A percentile compares a stretch with the other conserved stretches of the same genome.
These are phyloP conservation scores for Leucoagaricus sp. DNA, from an alignment of 1,284 basidiomycete species.

Conservation along the genomic window DNA sequence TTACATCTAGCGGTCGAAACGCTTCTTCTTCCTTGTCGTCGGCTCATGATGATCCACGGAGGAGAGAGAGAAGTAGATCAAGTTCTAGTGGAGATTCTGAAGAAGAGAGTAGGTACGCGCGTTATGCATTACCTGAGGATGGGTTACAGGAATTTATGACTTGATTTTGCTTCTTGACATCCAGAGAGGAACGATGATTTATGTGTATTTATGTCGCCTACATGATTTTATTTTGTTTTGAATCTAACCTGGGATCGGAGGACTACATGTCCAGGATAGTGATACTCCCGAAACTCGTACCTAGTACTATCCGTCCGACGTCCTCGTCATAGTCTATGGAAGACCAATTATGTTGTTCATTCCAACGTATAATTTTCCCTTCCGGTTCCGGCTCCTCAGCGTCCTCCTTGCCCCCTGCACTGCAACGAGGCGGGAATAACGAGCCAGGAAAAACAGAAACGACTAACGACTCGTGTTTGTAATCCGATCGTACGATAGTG, in stretches of 20 bases:
- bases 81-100: neutral
- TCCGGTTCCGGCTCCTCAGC: neutral
- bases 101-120: neutral
- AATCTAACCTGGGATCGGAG: neutral
- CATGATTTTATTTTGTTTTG: neutral
- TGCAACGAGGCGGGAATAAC: slow-evolving; percentile 24
- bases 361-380: neutral
- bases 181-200: neutral
- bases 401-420: slow-evolving; percentile 17
- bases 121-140: neutral
- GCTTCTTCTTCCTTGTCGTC: neutral
- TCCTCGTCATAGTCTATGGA: slow-evolving; percentile 60
- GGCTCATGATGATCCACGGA: neutral
- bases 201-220: neutral
- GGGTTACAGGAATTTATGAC: neutral
- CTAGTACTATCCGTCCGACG: slow-evolving; percentile 50
- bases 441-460: slow-evolving; percentile 51
- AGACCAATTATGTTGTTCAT: slow-evolving; percentile 44
- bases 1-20: neutral
- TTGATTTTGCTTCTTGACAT: neutral
- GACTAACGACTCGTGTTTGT: slow-evolving; percentile 40
- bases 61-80: neutral
- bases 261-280: slow-evolving; percentile 38
- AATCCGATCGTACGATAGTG: slow-evolving; percentile 4
- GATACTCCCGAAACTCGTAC: slow-evolving; percentile 48